Percentiles rank a stretch among this genome's conserved stretches.
Evolutionary conservation across 768 basidiomycete genomes (phyloP).

Genomic region (Phylloporus scabripes): DNA sequence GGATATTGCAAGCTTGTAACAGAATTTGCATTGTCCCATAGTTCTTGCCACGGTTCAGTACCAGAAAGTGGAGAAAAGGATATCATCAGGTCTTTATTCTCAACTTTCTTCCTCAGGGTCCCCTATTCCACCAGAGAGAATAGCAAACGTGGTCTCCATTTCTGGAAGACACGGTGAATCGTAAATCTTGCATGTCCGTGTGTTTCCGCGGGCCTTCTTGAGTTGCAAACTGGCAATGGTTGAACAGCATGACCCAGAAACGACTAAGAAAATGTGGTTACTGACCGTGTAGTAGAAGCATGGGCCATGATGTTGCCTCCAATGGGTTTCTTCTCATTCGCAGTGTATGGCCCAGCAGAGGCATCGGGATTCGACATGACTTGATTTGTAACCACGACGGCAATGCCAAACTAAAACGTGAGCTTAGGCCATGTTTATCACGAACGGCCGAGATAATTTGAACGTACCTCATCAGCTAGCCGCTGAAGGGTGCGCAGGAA

Average conservation of each 20-base stretch:
- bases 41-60: conserved; percentile 6
- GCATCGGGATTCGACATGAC: conserved; percentile 99
- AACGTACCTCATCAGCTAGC: conserved; percentile 87
- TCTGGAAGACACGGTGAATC: conserved; percentile 98
- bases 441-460: conserved; percentile 1
- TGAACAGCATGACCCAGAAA: conserved; percentile 4
- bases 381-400: conserved; percentile 96
- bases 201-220: conserved; percentile 87
- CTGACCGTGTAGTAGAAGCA: conserved; percentile 91
- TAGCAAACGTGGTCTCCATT: conserved; percentile 92
- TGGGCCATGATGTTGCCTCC: conserved; percentile 99
- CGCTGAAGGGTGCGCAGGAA: conserved; percentile 91
- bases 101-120: conserved; percentile 87
- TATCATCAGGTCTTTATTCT: conserved; percentile 4
- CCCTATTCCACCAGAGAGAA: conserved; percentile 84
- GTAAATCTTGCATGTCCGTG: conserved; percentile 93
- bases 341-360: conserved; percentile 78
- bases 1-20: conserved; percentile 11
- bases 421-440: conserved; percentile 1
- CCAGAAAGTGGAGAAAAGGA: not conserved
- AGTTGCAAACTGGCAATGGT: conserved; percentile 62
- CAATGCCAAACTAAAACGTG: conserved; percentile 79
- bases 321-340: conserved; percentile 96
- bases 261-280: not conserved
- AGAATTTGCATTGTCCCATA: conserved; percentile 6